These are phyloP conservation scores for Neurospora tetrasperma DNA, from an alignment of 495 filamentous ascomycete species.

Conservation along the genomic window DNA sequence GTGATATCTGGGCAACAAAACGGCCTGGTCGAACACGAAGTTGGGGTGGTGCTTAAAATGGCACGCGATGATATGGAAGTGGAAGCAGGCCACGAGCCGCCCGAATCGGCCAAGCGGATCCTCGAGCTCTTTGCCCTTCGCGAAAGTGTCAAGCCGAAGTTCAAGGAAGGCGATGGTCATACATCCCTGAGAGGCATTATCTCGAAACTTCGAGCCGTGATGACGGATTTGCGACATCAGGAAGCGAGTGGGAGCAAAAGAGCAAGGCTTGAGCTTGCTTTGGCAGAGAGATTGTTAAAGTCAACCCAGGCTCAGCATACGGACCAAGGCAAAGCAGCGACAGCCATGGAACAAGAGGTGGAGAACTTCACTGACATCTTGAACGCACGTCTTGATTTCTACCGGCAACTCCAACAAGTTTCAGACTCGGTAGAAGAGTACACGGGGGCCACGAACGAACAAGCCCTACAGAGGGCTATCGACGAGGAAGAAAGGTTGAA, in stretches of 20 bases:
- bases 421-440: constrained; percentile 76
- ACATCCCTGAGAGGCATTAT: constrained; percentile 62
- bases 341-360: constrained; percentile 57
- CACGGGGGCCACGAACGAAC: constrained; percentile 39
- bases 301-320: constrained; percentile 48
- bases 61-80: constrained; percentile 35
- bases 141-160: constrained; percentile 44
- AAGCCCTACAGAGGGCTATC: constrained; percentile 18
- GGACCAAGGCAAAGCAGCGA: constrained; percentile 54
- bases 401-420: constrained; percentile 76
- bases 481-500: constrained; percentile 40
- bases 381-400: constrained; percentile 78
- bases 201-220: constrained; percentile 53
- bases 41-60: constrained; percentile 43
- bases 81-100: constrained; percentile 49
- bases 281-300: constrained; percentile 45
- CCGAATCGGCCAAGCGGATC: constrained; percentile 40
- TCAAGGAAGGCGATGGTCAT: constrained; percentile 25
- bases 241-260: constrained; percentile 50
- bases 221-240: constrained; percentile 51
- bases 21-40: constrained; percentile 69
- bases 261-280: constrained; percentile 51
- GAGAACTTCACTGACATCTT: constrained; percentile 65
- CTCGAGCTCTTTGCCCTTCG: constrained; percentile 50
- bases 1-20: constrained; percentile 66